Base-by-base conservation (phyloP, 768 basidiomycete species). In the Rhizopogon vinicolor region DNA sequence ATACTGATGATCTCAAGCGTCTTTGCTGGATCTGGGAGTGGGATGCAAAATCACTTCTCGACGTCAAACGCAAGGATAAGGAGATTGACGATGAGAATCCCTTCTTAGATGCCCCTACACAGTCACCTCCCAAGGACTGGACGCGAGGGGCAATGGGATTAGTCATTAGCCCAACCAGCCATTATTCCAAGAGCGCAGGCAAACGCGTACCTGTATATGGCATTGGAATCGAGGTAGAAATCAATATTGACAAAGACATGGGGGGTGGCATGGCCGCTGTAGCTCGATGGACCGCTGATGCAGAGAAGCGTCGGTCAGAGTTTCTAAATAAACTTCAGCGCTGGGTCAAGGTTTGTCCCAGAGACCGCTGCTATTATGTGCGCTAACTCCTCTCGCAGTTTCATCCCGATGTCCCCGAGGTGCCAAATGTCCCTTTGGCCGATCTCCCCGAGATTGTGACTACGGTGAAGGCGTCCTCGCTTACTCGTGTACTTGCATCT, bases 11-110 rank as follows among this genome's bases (percentile, higher is more conserved):
- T 63, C 74, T 93, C 44, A 81, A 75, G 54, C 78, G 87, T 56
- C 78, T 93, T 18, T 92, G 91, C 70, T 93, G 91, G 91, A 57
- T 93, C 14, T 92, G 91, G 89, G 91, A 93, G 66, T 93, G 91
- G 91, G 85, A 91, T 63, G 78, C 80, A 6, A 68, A 78, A 43
- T 58, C 74, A 5, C 52, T 80, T 3, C 74, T 78, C 3, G 49
- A 55, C 7, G 18, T 35, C 41, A 54, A 62, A 44, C 41, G 39
- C 41, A 55, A 64, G 1, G 2, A 45, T 22, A n/a, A 52, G 22
- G 55, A 58, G 13, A 65, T 74, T 6, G 81, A 82, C 12, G 87
- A 88, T 13, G 80, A 86, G 6, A 91, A 91, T 59, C 88, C 88
- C 33, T 89, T 91, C 77, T 71, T 89, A 62, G 70, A 69, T n/a